Base-by-base conservation (phyloP, 352 stramenopile species). In the Aphanomyces stellatus region DNA sequence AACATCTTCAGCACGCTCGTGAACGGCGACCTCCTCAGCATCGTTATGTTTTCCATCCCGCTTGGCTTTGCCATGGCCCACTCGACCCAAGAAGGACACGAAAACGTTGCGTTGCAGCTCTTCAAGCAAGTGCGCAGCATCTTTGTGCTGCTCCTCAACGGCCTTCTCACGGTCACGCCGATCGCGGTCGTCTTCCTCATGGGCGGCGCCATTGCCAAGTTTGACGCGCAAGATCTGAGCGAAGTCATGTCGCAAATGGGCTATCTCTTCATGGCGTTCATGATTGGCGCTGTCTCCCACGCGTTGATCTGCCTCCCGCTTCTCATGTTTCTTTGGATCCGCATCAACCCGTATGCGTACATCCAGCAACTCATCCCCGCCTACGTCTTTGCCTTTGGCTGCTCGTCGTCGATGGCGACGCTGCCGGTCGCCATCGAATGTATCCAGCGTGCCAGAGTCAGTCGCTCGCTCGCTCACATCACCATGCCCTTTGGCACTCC, bases 41-140 rank as follows among this genome's bases (percentile, higher is more conserved):
- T 87, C 49, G 87, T 91, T 65, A 80, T 76, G 7, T 91, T 91
- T 42, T 77, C 82, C 28, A 86, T 88, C 72, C 71, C 85, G 1
- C 62, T 93, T 10, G 82, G 82, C 4, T 25, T 59, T 19, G 60
- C 60, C 2, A 34, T 67, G 5, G 60, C 60, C 17, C 34, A 27
- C 19, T 51, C 31, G 22, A 13, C 25, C 22, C 19, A 17, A 13
- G 41, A 49, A 28, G n/a, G 22, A 10, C 11, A 8, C 37, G n/a
- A 67, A 10, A 72, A 69, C 35, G 35, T 53, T 22, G 11, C 68
- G 43, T 41, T 74, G 31, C 51, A 53, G 25, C 74, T 83, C 22
- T 71, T 82, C 30, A 73, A 71, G 34, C 73, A 83, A 59, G 43
- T 82, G 48, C 75, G 79, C 65, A 62, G 57, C 25, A 72, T 75